phyloP scores from a whole-genome alignment of 139 green algal genomes.

The Astrephomene gubernaculifera region DNA sequence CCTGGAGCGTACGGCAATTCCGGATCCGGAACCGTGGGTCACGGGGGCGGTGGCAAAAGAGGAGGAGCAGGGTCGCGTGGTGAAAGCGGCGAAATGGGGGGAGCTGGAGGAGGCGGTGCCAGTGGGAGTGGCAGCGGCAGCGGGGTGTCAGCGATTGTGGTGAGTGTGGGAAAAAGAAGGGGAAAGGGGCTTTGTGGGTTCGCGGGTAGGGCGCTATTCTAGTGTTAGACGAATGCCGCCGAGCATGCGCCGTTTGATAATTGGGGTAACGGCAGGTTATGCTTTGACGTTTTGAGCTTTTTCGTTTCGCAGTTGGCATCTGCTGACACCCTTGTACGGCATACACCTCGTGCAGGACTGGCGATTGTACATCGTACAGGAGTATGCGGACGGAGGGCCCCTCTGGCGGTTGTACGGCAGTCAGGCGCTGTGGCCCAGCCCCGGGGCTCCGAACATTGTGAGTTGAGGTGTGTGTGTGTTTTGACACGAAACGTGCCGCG shows the following conservation, averaged over 20 bases:
- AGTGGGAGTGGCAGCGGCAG: not conserved
- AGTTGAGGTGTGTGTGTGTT: not conserved
- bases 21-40: too few relatives aligned
- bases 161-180: not conserved
- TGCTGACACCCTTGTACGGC: not conserved
- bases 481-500: too few relatives aligned
- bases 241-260: too few relatives aligned
- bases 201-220: not conserved
- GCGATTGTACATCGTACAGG: constrained; percentile 60
- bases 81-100: too few relatives aligned
- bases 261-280: too few relatives aligned
- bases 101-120: too few relatives aligned
- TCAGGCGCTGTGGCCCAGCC: not conserved
- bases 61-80: too few relatives aligned
- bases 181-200: not conserved
- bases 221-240: too few relatives aligned
- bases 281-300: not conserved
- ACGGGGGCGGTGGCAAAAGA: not conserved
- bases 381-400: constrained; percentile 43
- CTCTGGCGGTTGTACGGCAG: not conserved
- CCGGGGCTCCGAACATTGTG: not conserved
- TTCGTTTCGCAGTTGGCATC: too few relatives aligned
- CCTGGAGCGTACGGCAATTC: not conserved
- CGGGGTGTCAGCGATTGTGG: not conserved
- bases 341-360: constrained; percentile 36